Evolutionary conservation across 495 filamentous ascomycete genomes (phyloP).

Genomic region (Hypoxylon fuscum): DNA sequence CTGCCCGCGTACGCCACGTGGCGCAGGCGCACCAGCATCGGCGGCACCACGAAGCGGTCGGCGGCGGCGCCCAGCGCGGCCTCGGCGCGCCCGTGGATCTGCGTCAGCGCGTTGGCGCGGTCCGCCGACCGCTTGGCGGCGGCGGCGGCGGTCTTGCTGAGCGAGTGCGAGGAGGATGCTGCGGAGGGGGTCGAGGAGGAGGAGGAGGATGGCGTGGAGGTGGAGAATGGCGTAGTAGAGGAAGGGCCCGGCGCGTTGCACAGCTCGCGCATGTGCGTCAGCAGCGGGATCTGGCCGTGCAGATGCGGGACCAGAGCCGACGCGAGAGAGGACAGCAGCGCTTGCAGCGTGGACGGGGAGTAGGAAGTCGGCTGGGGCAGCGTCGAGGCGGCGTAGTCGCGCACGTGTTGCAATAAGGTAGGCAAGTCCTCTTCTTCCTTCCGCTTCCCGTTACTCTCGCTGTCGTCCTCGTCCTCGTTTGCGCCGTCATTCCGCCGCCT

Average conservation of each 20-base stretch:
- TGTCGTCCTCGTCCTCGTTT: background rate
- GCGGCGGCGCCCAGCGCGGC: background rate
- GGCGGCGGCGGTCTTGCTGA: constrained; percentile 2
- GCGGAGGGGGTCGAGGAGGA: background rate
- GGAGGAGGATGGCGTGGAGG: constrained; percentile 5
- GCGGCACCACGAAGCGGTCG: constrained; percentile 35
- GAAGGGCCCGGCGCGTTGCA: no score
- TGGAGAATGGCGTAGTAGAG: background rate
- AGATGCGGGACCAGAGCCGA: constrained; percentile 38
- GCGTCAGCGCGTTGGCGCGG: constrained; percentile 19
- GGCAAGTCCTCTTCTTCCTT: background rate
- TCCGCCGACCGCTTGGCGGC: background rate
- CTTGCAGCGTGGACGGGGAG: constrained; percentile 7
- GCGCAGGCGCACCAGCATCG: constrained; percentile 36
- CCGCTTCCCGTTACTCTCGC: background rate
- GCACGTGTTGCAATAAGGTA: constrained; percentile 10
- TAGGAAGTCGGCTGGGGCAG: constrained; percentile 23
- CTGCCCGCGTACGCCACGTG: constrained; percentile 22
- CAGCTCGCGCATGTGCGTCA: constrained; percentile 37
- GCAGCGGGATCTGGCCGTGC: constrained; percentile 24
- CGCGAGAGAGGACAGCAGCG: constrained; percentile 25
- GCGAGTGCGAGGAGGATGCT: background rate
- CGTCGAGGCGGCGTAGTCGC: constrained; percentile 16
- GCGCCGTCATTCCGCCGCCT: background rate
- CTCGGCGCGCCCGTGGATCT: constrained; percentile 16